Evolutionary conservation across 1,139 yeast genomes (phyloP).

Genomic region (Trichomonascaceae sp.): DNA sequence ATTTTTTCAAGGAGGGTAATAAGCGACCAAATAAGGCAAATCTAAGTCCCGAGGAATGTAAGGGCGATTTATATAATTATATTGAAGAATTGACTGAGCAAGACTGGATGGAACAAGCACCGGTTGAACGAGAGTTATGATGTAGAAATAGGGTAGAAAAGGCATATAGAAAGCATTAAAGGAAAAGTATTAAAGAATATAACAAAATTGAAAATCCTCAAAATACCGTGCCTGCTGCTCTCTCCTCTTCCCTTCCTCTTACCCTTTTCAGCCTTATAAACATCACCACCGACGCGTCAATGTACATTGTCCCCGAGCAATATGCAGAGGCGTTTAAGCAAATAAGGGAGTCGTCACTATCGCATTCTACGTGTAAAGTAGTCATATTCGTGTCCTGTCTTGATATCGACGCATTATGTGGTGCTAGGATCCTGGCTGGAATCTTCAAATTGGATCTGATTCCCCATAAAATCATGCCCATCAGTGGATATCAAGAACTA

Average conservation of each 20-base stretch:
- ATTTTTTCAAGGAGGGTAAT: background rate
- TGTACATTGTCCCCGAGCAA: constrained; percentile 30
- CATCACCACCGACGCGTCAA: constrained; percentile 12
- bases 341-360: constrained; percentile 36
- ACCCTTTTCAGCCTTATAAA: background rate
- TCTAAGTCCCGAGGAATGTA: background rate
- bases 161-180: no score
- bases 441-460: constrained; percentile 74
- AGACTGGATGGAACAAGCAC: constrained; percentile 9
- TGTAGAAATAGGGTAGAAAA: background rate
- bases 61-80: constrained; percentile 2
- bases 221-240: no score
- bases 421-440: constrained; percentile 67
- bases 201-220: no score
- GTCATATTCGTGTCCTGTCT: constrained; percentile 87
- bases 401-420: constrained; percentile 88
- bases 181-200: no score
- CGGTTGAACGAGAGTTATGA: background rate
- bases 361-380: constrained; percentile 85
- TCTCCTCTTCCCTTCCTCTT: background rate
- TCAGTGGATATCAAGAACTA: constrained; percentile 86
- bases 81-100: constrained; percentile 8
- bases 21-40: background rate
- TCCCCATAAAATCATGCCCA: constrained; percentile 85
- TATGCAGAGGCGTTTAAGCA: constrained; percentile 27